phyloP scores from a whole-genome alignment of 768 basidiomycete genomes.

The Suillus occidentalis region DNA sequence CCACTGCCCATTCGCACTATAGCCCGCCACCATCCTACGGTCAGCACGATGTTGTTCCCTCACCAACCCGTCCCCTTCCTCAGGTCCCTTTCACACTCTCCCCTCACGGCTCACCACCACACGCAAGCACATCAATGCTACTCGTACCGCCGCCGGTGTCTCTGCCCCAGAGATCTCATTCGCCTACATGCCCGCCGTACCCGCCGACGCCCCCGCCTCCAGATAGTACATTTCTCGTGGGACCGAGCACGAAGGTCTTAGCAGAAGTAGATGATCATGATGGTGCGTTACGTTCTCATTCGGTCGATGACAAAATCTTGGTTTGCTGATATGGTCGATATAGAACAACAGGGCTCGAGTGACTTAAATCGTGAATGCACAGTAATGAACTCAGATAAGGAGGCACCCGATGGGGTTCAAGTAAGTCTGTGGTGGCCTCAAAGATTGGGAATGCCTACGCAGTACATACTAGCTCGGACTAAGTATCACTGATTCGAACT shows the following conservation, averaged over 20 bases:
- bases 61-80: too few relatives aligned
- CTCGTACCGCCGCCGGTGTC: conserved; percentile 58
- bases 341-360: conserved; percentile 54
- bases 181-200: conserved; percentile 54
- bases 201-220: conserved; percentile 56
- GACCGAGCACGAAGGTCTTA: conserved; percentile 77
- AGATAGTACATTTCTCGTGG: conserved; percentile 35
- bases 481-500: too few relatives aligned
- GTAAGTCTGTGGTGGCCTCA: conserved; percentile 22
- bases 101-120: conserved; percentile 16
- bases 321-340: conserved; percentile 11
- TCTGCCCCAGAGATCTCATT: conserved; percentile 72
- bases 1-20: conserved; percentile 9
- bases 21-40: too few relatives aligned
- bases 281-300: conserved; percentile 36
- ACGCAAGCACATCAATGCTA: conserved; percentile 28
- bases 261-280: conserved; percentile 39
- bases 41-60: too few relatives aligned
- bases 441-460: too few relatives aligned
- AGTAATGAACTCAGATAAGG: conserved; percentile 45
- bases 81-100: conserved; percentile 15
- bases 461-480: too few relatives aligned
- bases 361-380: conserved; percentile 39
- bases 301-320: not conserved
- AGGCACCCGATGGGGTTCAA: not conserved